Evolutionary conservation across 306 rosid genomes (phyloP), one percentile per base, ranked within the genome.

Genomic region (Cyamopsis tetragonoloba): DNA sequence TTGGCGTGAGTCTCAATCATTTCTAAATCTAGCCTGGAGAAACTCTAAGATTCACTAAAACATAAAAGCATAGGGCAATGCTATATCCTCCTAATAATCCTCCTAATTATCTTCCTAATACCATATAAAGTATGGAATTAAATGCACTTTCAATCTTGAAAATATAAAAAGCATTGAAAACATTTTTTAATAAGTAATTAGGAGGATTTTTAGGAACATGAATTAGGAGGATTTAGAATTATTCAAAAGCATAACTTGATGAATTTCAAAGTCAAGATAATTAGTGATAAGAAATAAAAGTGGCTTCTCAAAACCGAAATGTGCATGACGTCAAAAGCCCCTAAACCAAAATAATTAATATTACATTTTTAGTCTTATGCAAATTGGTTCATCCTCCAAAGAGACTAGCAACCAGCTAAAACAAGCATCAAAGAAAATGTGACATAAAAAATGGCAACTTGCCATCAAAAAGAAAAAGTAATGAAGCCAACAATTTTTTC

Each of bases 261-360:
- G 11, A 58, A 43, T 10, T 30, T 34, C 18, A 38, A 23, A 73
- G 26, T 14, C 54, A 54, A 17, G 7, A 60, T 10, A 30, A 12
- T 22, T 38, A 39, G 23, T 32, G 50, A 34, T 66, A 65, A 72
- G 37, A 11, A 34, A 24, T 14, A 35, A 34, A 55, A 60, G 0
- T 30, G 73, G 62, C 62, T 50, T 72, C 41, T 49, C 39, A 71
- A 61, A 27, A 26, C 63, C 37, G 50, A 27, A 43, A 37, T 19
- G 56, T 55, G 23, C 69, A 43, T 27, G 32, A 64, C 10, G 7
- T 0, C 23, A 54, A 20, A 62, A 27, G 9, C 41, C 24, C 6
- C 37, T 18, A 43, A 49, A 53, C 75, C 56, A 72, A 61, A 39
- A 7, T 66, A 24, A 56, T 17, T 11, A 27, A 18, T 18, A 49